These are phyloP conservation scores for Paecilomyces dactylethromorphus DNA, from an alignment of 2,329 filamentous ascomycete species.

Conservation along the genomic window DNA sequence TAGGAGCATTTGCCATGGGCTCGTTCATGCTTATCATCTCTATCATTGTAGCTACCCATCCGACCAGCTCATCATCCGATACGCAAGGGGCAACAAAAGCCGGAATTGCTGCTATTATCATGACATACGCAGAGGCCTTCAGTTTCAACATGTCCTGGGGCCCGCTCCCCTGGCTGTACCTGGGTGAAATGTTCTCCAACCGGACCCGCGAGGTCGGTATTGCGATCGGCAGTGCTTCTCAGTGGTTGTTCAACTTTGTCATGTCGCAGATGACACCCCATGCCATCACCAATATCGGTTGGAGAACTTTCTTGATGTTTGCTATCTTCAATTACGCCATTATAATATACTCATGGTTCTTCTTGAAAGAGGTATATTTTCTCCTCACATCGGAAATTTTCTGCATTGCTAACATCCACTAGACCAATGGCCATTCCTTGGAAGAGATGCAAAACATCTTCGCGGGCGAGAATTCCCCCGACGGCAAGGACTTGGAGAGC, in stretches of 20 bases:
- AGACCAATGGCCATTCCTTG: conserved; percentile 39
- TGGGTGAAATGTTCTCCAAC: conserved; percentile 31
- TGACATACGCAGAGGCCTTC: conserved; percentile 46
- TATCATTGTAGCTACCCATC: conserved; percentile 41
- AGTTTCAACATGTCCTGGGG: conserved; percentile 36
- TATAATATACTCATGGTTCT: conserved; percentile 38
- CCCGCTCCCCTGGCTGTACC: conserved; percentile 29
- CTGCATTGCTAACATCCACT: not conserved
- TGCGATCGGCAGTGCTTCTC: conserved; percentile 26
- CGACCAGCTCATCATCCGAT: conserved; percentile 26
- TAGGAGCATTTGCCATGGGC: conserved; percentile 45
- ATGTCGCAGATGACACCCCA: conserved; percentile 33
- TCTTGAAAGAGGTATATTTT: conserved; percentile 31
- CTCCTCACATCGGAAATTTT: not conserved
- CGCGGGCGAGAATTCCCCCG: conserved; percentile 10
- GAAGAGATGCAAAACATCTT: conserved; percentile 40
- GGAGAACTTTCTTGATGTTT: conserved; percentile 47
- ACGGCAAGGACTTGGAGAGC: not conserved
- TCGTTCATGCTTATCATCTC: conserved; percentile 48
- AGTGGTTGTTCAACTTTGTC: conserved; percentile 37
- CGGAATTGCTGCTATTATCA: conserved; percentile 43
- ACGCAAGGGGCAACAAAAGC: conserved; percentile 22
- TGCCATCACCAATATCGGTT: conserved; percentile 42
- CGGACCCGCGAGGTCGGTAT: conserved; percentile 29
- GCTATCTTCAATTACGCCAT: conserved; percentile 43